Evolutionary conservation across 73 alveolate species (phyloP).

Genomic region (Tetrahymena thermophila): DNA sequence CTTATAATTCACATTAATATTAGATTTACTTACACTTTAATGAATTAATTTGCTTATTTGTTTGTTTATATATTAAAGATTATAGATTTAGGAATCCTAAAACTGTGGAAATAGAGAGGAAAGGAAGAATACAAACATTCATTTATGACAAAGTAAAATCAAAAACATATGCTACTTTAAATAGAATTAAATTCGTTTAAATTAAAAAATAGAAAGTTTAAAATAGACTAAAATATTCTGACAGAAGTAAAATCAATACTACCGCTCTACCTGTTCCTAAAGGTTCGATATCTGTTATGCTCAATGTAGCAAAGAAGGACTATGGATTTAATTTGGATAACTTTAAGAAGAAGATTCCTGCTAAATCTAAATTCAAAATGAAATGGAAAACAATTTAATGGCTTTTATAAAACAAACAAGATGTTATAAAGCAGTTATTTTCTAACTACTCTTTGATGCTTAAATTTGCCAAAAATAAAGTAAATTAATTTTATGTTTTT

Average conservation of each 20-base stretch:
- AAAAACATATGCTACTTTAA: neutral
- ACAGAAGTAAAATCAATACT: neutral
- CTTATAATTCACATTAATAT: too few relatives aligned
- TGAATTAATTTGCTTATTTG: too few relatives aligned
- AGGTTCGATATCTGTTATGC: constrained; percentile 31
- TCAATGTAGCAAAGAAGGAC: constrained; percentile 8
- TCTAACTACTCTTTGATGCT: constrained; percentile 20
- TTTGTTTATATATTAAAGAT: neutral
- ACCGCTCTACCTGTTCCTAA: constrained; percentile 40
- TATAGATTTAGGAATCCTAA: neutral
- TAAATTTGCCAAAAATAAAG: constrained; percentile 37
- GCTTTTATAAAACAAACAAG: constrained; percentile 10
- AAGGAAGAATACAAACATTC: neutral
- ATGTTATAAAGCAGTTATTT: constrained; percentile 17
- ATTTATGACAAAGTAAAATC: neutral
- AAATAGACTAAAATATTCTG: constrained; percentile 20
- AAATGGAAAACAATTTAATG: constrained; percentile 46
- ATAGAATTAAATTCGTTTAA: neutral
- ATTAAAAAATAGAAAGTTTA: constrained; percentile 6
- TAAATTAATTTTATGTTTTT: neutral
- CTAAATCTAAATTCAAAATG: constrained; percentile 21
- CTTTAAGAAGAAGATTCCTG: constrained; percentile 12
- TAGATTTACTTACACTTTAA: too few relatives aligned
- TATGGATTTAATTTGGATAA: neutral
- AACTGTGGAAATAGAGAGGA: neutral